A percentile compares a stretch with the other conserved stretches of the same genome.
These are phyloP conservation scores for Tuber borchii DNA, from an alignment of 495 filamentous ascomycete species.

Conservation along the genomic window DNA sequence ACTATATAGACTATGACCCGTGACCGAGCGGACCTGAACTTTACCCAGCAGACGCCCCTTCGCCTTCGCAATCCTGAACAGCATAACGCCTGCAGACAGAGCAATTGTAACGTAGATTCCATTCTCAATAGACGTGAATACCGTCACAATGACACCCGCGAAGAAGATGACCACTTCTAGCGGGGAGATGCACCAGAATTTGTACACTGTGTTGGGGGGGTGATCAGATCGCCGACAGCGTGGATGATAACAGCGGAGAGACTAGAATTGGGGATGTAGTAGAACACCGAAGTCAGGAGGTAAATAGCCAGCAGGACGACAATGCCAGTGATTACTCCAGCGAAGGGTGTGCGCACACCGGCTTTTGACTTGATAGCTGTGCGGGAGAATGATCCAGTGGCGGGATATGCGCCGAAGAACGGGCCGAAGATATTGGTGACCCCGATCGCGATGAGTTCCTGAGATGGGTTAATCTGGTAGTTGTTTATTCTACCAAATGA, in stretches of 20 bases:
- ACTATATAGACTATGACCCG: slow-evolving; percentile 62
- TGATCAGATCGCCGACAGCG: slow-evolving; percentile 91
- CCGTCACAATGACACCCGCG: slow-evolving; percentile 80
- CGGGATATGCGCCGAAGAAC: slow-evolving; percentile 89
- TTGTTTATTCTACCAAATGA: slow-evolving; percentile 96
- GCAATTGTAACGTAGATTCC: slow-evolving; percentile 84
- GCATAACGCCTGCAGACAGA: slow-evolving; percentile 66
- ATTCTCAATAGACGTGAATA: slow-evolving; percentile 82
- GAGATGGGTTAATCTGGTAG: slow-evolving; percentile 95
- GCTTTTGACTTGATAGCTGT: slow-evolving; percentile 98
- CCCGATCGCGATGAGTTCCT: slow-evolving; percentile 93
- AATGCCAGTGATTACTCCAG: slow-evolving; percentile 79
- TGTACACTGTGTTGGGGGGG: slow-evolving; percentile 84
- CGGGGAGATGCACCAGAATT: slow-evolving; percentile 91
- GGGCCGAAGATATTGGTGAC: slow-evolving; percentile 86
- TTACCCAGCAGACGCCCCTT: slow-evolving; percentile 80
- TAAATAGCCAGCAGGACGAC: slow-evolving; percentile 95
- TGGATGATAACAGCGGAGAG: slow-evolving; percentile 97
- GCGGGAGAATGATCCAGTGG: slow-evolving; percentile 93
- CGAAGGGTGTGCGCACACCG: slow-evolving; percentile 87
- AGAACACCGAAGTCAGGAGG: slow-evolving; percentile 84
- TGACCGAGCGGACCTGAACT: slow-evolving; percentile 80
- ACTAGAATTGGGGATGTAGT: slow-evolving; percentile 78
- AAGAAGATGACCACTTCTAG: slow-evolving; percentile 92
- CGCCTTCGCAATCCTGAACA: slow-evolving; percentile 76